Evolutionary conservation across 2,329 filamentous ascomycete species (phyloP), one percentile per base, ranked within the genome.

Genomic region (Ophiocordyceps camponoti-saundersi): DNA sequence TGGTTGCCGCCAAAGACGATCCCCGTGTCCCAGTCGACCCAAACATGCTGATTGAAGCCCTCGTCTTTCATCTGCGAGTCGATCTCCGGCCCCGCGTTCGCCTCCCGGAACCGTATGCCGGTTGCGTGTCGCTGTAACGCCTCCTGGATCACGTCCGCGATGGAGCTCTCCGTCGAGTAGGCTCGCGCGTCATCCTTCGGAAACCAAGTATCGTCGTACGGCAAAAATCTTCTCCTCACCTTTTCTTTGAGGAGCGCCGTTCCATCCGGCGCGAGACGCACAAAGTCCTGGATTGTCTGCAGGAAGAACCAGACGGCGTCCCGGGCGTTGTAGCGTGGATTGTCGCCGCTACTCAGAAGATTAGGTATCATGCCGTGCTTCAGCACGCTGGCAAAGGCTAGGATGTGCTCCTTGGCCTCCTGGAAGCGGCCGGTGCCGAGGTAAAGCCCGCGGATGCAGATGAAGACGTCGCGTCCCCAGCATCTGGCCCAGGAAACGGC

Each of bases 331-430:
- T 96, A 98, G 23, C 92, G 77, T 3, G 92, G 92, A 16, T 81
- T 73, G 50, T 82, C 85, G 7, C 92, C 89, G 49, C 85, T 86
- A 53, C 87, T 82, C 15, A 98, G 72, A 20, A 98, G 72, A 57
- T 98, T 98, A 15, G 92, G 92, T 48, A 98, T 89, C 88, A 96
- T 94, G 45, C 92, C 92, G 56, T 98, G 92, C 70, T 98, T 98
- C 54, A 98, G 68, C 12, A 98, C 89, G 60, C 88, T 95, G 2
- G 85, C 89, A 65, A 98, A 98, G 10, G 89, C 90, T 50, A 87
- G 70, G 49, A 98, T 95, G 58, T 98, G 93, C 61, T 96, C 88
- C 58, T 79, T 89, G 8, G 92, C 92, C 60, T 95, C 89, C 2
- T 75, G 77, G 56, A 84, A 95, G 10, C 92, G 81, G 2, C 88